These are phyloP conservation scores for Amanita polypyramis DNA, from an alignment of 768 basidiomycete species.

Conservation along the genomic window DNA sequence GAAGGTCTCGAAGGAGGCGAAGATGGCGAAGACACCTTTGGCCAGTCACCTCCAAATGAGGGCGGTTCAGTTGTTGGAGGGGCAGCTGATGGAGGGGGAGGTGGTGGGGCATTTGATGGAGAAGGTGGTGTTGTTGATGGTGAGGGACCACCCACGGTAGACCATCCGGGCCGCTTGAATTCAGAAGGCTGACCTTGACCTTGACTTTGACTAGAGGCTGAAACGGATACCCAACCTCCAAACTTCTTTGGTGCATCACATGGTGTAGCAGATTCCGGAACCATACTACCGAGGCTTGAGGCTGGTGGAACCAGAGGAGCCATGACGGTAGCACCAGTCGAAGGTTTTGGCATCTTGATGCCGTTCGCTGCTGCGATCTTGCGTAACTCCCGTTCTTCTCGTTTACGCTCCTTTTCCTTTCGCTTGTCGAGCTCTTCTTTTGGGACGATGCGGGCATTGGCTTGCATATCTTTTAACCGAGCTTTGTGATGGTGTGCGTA, in stretches of 20 bases:
- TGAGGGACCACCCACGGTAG: constrained; percentile 26
- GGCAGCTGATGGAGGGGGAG: constrained; percentile 8
- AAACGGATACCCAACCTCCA: constrained; percentile 34
- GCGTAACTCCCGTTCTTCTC: constrained; percentile 77
- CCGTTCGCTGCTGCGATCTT: constrained; percentile 79
- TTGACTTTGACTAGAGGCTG: constrained; percentile 6
- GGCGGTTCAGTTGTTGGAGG: constrained; percentile 11
- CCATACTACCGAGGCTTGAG: constrained; percentile 9
- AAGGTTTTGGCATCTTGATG: constrained; percentile 51
- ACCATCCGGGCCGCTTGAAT: constrained; percentile 41
- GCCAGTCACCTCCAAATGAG: constrained; percentile 1
- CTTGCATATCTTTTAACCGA: constrained; percentile 75
- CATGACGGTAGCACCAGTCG: constrained; percentile 14
- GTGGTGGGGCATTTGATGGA: constrained; percentile 10
- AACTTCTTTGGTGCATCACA: constrained; percentile 24
- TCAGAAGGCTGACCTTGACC: constrained; percentile 13
- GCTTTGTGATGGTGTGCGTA: constrained; percentile 84
- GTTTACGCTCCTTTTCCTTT: constrained; percentile 77
- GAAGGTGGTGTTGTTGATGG: constrained; percentile 9
- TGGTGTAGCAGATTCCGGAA: constrained; percentile 13
- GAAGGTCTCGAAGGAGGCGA: constrained; percentile 9
- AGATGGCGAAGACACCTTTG: constrained; percentile 3
- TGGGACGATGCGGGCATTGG: constrained; percentile 52
- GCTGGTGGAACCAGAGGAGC: constrained; percentile 13
- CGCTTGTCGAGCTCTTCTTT: constrained; percentile 62